These are phyloP conservation scores for Aspergillus aculeatinus DNA, from an alignment of 2,329 filamentous ascomycete species.

Conservation along the genomic window DNA sequence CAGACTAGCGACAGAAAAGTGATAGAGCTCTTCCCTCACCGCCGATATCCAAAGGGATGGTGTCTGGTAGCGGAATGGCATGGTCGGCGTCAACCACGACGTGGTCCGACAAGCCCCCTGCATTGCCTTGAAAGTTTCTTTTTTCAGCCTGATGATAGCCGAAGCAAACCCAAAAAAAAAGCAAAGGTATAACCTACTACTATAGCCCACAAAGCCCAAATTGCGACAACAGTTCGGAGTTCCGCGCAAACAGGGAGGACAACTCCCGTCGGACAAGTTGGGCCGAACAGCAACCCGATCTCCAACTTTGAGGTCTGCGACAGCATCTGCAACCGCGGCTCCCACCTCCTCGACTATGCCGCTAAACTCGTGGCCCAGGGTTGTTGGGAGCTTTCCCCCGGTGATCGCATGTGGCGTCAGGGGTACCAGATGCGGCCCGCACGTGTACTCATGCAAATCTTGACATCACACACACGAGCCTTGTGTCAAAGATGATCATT, in stretches of 20 bases:
- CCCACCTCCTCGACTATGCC: conserved; percentile 62
- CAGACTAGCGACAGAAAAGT: not conserved
- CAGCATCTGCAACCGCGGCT: conserved; percentile 35
- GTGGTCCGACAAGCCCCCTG: conserved; percentile 32
- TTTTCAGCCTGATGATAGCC: not conserved
- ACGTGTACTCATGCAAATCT: conserved; percentile 56
- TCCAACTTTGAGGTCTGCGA: conserved; percentile 48
- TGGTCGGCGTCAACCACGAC: conserved; percentile 23
- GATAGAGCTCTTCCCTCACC: conserved; percentile 15
- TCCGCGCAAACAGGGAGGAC: conserved; percentile 54
- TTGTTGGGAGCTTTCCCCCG: conserved; percentile 57
- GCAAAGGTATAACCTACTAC: conserved; percentile 29
- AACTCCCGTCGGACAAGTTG: conserved; percentile 58
- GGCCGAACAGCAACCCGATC: conserved; percentile 62
- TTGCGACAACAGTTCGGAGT: conserved; percentile 60
- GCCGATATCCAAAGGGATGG: conserved; percentile 22
- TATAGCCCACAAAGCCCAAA: conserved; percentile 55
- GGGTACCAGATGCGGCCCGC: conserved; percentile 51
- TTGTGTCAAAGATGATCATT: not conserved
- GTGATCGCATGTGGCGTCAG: conserved; percentile 57
- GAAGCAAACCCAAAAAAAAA: not conserved
- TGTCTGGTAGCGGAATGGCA: conserved; percentile 24
- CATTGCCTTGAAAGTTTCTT: conserved; percentile 17
- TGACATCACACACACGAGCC: too few relatives aligned
- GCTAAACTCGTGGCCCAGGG: conserved; percentile 65